Percentiles rank a stretch among this genome's conserved stretches.
Conservation (phyloP, 2,329 filamentous ascomycete species). For the Hysterium pulicare region DNA sequence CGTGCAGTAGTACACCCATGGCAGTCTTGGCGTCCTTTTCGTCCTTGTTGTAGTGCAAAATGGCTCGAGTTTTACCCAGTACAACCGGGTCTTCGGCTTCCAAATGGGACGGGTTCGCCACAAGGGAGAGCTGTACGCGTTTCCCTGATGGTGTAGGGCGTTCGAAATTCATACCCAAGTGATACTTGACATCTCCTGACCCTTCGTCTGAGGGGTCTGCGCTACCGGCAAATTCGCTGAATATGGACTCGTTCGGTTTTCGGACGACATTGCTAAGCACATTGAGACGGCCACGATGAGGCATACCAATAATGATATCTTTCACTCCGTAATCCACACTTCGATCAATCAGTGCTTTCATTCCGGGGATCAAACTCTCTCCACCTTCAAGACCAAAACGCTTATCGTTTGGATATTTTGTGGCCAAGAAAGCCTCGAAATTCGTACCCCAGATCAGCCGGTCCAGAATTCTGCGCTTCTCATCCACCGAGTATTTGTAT, state of each 20-base stretch:
- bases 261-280: constrained; percentile 97
- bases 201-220: constrained; percentile 88
- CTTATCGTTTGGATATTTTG: constrained; percentile 99
- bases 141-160: constrained; percentile 96
- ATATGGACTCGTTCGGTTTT: constrained; percentile 99
- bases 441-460: constrained; percentile 98
- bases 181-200: constrained; percentile 98
- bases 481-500: constrained; percentile 96
- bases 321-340: constrained; percentile 98
- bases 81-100: constrained; percentile 98
- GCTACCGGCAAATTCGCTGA: constrained; percentile 93
- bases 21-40: constrained; percentile 84
- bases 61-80: constrained; percentile 93
- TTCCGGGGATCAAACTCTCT: constrained; percentile 93
- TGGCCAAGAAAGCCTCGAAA: constrained; percentile 92
- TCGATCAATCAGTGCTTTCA: constrained; percentile 98
- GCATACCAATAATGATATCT: constrained; percentile 99
- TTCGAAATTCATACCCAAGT: constrained; percentile 99
- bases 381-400: constrained; percentile 97
- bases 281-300: constrained; percentile 96
- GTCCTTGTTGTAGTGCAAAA: constrained; percentile 98
- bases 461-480: constrained; percentile 96
- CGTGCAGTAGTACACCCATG: constrained; percentile 94
- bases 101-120: constrained; percentile 96
- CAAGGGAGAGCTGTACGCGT: constrained; percentile 97